Conservation (phyloP, 2,329 filamentous ascomycete genomes). For the Colletotrichum spinosum region DNA sequence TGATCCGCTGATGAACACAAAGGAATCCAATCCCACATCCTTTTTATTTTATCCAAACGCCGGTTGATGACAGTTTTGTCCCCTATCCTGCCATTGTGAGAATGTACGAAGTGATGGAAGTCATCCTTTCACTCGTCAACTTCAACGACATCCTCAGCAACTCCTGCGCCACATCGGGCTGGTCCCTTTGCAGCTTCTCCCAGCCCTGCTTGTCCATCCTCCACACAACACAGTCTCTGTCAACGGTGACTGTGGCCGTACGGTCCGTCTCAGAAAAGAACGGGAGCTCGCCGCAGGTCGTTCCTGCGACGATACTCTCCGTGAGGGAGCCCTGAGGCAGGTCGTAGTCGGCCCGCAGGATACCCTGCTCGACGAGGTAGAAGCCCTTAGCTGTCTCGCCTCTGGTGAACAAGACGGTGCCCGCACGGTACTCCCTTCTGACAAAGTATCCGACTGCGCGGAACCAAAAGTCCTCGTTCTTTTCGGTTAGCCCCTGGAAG, state of each 20-base stretch:
- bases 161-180: slow-evolving; percentile 85
- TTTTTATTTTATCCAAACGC: slow-evolving; percentile 16
- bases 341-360: slow-evolving; percentile 90
- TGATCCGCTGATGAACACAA: too few relatives aligned
- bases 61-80: neutral
- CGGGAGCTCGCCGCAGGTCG: slow-evolving; percentile 94
- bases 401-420: slow-evolving; percentile 80
- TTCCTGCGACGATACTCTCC: slow-evolving; percentile 93
- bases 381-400: slow-evolving; percentile 85
- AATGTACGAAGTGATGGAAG: slow-evolving; percentile 69
- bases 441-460: slow-evolving; percentile 80
- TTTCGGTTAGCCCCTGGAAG: slow-evolving; percentile 87
- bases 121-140: slow-evolving; percentile 93
- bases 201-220: slow-evolving; percentile 79
- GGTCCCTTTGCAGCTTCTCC: slow-evolving; percentile 76
- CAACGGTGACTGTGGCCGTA: slow-evolving; percentile 87
- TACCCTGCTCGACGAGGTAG: slow-evolving; percentile 90
- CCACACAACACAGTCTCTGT: slow-evolving; percentile 87
- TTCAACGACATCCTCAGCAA: slow-evolving; percentile 89
- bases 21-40: slow-evolving; percentile 4
- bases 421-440: slow-evolving; percentile 73
- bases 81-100: slow-evolving; percentile 60
- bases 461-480: slow-evolving; percentile 97
- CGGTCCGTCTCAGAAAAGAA: slow-evolving; percentile 93
- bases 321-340: slow-evolving; percentile 89